A percentile compares a stretch with the other conserved stretches of the same genome.
phyloP scores from a whole-genome alignment of 192 early-diverging fungal genomes.

The Podila clonocystis region DNA sequence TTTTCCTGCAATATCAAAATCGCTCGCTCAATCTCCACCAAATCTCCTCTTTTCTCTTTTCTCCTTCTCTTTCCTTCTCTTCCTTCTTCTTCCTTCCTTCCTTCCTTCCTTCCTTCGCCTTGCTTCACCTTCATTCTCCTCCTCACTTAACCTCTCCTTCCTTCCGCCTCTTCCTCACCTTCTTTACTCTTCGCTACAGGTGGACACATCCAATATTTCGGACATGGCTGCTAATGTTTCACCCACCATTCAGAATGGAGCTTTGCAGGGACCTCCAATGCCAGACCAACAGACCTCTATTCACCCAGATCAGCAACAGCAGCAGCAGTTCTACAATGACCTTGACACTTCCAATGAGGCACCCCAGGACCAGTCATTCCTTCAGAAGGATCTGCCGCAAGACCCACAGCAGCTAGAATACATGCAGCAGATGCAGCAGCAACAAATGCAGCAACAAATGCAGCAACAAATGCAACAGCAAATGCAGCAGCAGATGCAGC shows the following conservation, averaged over 20 bases:
- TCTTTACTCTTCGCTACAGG: not conserved
- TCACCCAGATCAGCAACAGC: constrained; percentile 11
- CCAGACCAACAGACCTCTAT: not conserved
- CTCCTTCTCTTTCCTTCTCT: not conserved
- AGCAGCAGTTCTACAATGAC: constrained; percentile 6
- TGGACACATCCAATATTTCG: not conserved
- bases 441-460: no score
- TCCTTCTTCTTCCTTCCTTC: not conserved
- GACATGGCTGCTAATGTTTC: constrained; percentile 45
- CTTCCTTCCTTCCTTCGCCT: not conserved
- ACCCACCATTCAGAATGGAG: constrained; percentile 24
- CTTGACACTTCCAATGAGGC: not conserved
- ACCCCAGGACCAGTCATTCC: not conserved
- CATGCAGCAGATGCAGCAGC: not conserved
- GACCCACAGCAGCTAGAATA: not conserved
- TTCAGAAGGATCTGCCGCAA: not conserved
- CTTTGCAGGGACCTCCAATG: constrained; percentile 5
- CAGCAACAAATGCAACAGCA: not conserved
- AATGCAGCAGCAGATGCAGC: not conserved
- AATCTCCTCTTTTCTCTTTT: not conserved
- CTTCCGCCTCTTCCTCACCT: not conserved
- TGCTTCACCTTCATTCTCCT: not conserved
- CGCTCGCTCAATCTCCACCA: not conserved
- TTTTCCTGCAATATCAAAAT: no score
- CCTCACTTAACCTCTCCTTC: not conserved